These are phyloP conservation scores for Saccharomyces pastorianus DNA, from an alignment of 1,139 yeast genomes.

Conservation along the genomic window DNA sequence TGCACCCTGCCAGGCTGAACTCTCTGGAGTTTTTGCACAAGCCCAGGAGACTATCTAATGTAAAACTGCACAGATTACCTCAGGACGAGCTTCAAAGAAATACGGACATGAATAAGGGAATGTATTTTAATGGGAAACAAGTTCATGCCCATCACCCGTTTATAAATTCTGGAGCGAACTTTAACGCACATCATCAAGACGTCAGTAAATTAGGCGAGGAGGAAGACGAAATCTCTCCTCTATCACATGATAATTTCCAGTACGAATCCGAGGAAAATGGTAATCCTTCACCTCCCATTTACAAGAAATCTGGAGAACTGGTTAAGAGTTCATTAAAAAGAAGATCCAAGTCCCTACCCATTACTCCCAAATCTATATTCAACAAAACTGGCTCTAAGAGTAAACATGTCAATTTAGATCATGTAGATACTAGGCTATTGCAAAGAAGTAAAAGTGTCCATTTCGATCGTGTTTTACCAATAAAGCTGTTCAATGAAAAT, in stretches of 20 bases:
- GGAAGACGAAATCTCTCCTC: background rate
- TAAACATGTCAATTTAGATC: background rate
- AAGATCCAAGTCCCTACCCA: conserved; percentile 27
- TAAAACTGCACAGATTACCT: conserved; percentile 13
- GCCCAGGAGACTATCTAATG: conserved; percentile 21
- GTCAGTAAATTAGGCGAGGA: background rate
- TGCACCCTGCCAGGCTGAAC: conserved; percentile 6
- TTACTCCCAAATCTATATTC: conserved; percentile 15
- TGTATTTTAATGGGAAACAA: conserved; percentile 2
- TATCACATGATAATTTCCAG: background rate
- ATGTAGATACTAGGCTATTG: conserved; percentile 1
- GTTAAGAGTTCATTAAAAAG: conserved; percentile 24
- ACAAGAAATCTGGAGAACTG: conserved; percentile 28
- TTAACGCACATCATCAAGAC: background rate
- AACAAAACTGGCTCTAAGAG: conserved; percentile 1
- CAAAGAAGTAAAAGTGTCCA: conserved; percentile 27
- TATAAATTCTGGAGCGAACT: background rate
- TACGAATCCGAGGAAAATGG: background rate
- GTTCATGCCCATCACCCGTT: background rate
- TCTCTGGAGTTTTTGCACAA: conserved; percentile 20
- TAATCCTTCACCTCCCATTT: conserved; percentile 19
- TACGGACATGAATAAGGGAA: conserved; percentile 18
- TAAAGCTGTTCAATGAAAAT: conserved; percentile 22
- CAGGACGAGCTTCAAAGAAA: conserved; percentile 19
- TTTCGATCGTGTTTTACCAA: conserved; percentile 24